These are phyloP conservation scores for Umbelopsis sp. DNA, from an alignment of 192 early-diverging fungal species.

Conservation along the genomic window DNA sequence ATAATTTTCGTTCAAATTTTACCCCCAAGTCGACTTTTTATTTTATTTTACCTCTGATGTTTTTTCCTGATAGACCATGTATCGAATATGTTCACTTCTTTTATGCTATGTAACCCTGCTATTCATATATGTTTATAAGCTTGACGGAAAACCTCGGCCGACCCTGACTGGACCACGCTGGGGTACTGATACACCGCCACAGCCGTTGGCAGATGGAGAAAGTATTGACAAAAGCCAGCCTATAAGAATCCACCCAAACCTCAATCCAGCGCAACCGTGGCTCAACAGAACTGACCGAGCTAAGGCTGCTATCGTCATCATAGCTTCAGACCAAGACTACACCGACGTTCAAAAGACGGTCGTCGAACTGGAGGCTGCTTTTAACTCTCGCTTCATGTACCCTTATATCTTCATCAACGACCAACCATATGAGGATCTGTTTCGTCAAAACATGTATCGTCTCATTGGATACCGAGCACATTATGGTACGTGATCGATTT, in stretches of 20 bases:
- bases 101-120: not conserved
- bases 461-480: not conserved
- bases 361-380: not conserved
- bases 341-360: not conserved
- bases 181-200: not conserved
- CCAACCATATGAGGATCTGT: not conserved
- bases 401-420: slow-evolving; percentile 1
- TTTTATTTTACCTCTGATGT: not conserved
- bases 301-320: slow-evolving; percentile 17
- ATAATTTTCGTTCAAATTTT: too few species aligned
- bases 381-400: not conserved
- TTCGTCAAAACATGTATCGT: not conserved
- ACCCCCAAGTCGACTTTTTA: too few species aligned
- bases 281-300: slow-evolving; percentile 4
- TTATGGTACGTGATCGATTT: not conserved
- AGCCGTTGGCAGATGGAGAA: slow-evolving; percentile 5
- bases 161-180: not conserved
- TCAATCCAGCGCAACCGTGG: slow-evolving; percentile 1
- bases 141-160: slow-evolving; percentile 7
- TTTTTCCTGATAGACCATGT: not conserved
- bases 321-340: not conserved
- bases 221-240: not conserved
- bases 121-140: not conserved
- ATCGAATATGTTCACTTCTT: not conserved
- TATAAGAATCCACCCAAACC: slow-evolving; percentile 17